Evolutionary conservation across 108 stramenopile genomes (phyloP).

Genomic region (Cyclotella sp.): DNA sequence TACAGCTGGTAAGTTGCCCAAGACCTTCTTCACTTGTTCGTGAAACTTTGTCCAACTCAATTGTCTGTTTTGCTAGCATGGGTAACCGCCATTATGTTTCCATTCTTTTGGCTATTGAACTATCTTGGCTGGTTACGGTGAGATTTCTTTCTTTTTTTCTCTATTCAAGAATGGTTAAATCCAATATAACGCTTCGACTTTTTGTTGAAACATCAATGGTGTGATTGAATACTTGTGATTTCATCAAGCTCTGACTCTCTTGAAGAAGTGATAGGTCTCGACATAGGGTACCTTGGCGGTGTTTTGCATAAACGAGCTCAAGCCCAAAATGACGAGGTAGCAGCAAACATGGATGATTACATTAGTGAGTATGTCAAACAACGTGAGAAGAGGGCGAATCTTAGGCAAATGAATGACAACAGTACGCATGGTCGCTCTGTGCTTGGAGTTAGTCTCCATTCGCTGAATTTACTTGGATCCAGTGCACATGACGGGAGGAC

Average conservation of each 20-base stretch:
- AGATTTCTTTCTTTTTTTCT: conserved; percentile 15
- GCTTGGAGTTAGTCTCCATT: conserved; percentile 12
- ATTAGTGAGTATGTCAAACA: conserved; percentile 33
- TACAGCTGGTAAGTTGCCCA: conserved; percentile 47
- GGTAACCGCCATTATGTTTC: conserved; percentile 64
- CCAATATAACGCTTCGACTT: background rate
- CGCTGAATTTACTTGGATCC: background rate
- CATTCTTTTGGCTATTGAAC: conserved; percentile 74
- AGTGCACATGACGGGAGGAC: background rate
- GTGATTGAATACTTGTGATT: background rate
- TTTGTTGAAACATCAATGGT: background rate
- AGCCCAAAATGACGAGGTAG: conserved; percentile 9
- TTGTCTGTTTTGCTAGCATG: conserved; percentile 38
- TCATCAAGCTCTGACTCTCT: conserved; percentile 63
- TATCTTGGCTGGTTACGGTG: conserved; percentile 78
- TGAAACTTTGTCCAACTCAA: too few species aligned
- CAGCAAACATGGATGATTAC: conserved; percentile 37
- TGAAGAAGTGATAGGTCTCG: conserved; percentile 79
- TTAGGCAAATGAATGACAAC: conserved; percentile 10
- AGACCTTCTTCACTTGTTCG: too few species aligned
- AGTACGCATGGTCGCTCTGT: conserved; percentile 5
- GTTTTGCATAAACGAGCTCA: conserved; percentile 17
- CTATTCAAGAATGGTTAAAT: background rate
- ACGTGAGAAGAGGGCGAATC: conserved; percentile 15
- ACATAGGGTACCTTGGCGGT: conserved; percentile 68